These are phyloP conservation scores for Nicotiana otophora DNA, from an alignment of 257 asterid species.

Conservation along the genomic window DNA sequence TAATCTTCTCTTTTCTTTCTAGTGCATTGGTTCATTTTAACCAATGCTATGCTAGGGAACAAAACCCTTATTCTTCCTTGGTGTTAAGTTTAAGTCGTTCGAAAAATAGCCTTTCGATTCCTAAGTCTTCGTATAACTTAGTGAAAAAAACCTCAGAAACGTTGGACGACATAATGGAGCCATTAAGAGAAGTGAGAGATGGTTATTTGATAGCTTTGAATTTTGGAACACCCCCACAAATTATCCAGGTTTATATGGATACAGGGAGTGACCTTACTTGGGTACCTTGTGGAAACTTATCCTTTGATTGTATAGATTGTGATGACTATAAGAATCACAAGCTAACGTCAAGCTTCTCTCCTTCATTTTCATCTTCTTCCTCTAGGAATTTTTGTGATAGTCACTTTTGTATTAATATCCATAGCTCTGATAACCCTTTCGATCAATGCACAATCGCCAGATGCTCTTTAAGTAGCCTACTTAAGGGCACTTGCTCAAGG, in stretches of 20 bases:
- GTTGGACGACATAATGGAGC: conserved; percentile 44
- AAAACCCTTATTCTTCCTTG: conserved; percentile 24
- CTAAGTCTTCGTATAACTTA: conserved; percentile 19
- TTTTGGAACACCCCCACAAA: conserved; percentile 67
- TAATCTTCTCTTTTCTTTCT: conserved; percentile 15
- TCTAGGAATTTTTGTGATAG: conserved; percentile 48
- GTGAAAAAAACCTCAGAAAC: conserved; percentile 17
- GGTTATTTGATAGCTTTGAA: conserved; percentile 59
- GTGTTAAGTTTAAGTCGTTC: conserved; percentile 44
- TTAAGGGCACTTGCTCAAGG: conserved; percentile 44
- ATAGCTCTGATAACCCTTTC: conserved; percentile 47
- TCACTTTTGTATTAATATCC: conserved; percentile 36
- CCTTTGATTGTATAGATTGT: conserved; percentile 64
- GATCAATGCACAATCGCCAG: conserved; percentile 56
- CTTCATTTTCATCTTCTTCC: conserved; percentile 44
- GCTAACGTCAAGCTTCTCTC: conserved; percentile 35
- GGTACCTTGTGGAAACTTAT: conserved; percentile 67
- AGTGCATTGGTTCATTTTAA: conserved; percentile 14
- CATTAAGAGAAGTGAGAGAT: conserved; percentile 49
- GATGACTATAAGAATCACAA: conserved; percentile 32
- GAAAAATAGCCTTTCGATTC: conserved; percentile 24
- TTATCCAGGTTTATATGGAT: conserved; percentile 52
- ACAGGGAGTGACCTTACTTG: conserved; percentile 82
- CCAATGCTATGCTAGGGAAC: conserved; percentile 33
- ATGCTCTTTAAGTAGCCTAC: conserved; percentile 46